A percentile compares a stretch with the other conserved stretches of the same genome.
These are phyloP conservation scores for Cryptosporidium meleagridis DNA, from an alignment of 169 alveolate genomes.

Conservation along the genomic window DNA sequence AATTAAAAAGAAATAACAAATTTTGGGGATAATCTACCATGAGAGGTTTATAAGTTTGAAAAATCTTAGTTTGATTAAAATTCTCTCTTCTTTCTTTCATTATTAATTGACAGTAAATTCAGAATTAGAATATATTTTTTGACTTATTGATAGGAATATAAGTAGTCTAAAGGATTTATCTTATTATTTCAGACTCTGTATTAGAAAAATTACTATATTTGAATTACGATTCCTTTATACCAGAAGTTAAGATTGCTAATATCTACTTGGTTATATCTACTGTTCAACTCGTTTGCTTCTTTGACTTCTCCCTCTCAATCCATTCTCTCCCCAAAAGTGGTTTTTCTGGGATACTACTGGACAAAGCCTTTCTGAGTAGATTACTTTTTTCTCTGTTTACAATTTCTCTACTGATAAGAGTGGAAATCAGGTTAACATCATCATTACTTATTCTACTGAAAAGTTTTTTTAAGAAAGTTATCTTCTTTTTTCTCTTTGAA, in stretches of 20 bases:
- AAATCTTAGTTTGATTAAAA: not conserved
- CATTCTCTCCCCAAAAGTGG: conserved; percentile 53
- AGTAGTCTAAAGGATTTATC: conserved; percentile 14
- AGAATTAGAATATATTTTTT: conserved; percentile 65
- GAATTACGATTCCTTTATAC: conserved; percentile 57
- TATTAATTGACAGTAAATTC: conserved; percentile 24
- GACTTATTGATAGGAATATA: conserved; percentile 6
- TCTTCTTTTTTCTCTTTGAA: not conserved
- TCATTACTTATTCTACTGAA: not conserved
- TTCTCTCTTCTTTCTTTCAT: not conserved
- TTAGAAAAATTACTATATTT: conserved; percentile 34
- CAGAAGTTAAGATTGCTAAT: conserved; percentile 71
- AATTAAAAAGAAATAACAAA: conserved; percentile 33
- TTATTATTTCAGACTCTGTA: not conserved
- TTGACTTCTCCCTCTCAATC: conserved; percentile 16
- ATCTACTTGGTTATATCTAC: conserved; percentile 69
- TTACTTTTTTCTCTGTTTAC: not conserved
- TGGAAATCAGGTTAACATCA: not conserved
- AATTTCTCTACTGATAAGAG: not conserved
- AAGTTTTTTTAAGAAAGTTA: not conserved
- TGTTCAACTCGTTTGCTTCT: not conserved
- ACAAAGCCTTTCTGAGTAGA: not conserved
- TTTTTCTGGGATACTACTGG: conserved; percentile 1
- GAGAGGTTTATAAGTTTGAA: conserved; percentile 13
- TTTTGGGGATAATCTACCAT: not conserved